Evolutionary conservation across 345 rosid genomes (phyloP), one percentile per base, ranked within the genome.

Genomic region (Populus ilicifolia): DNA sequence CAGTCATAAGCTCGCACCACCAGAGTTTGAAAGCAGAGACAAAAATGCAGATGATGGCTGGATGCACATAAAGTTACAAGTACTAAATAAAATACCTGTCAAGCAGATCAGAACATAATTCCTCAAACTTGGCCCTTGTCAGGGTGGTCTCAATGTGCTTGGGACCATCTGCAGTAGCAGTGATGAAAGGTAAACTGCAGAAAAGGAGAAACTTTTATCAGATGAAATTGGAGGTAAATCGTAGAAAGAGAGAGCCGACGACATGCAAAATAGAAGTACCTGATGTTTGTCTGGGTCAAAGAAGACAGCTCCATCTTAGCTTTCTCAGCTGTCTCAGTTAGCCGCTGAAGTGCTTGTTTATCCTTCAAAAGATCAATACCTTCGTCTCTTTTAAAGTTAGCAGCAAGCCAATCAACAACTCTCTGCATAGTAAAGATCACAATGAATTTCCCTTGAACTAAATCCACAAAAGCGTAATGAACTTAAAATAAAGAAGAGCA

Each of bases 221-320:
- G 20, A 54, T 14, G 21, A 76, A 59, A 39, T 44, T 69, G 43
- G 61, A 0, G 59, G 69, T 18, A 17, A 5, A 23, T 2, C 2
- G 9, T 10, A 25, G 16, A 41, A 14, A 1, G 33, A 23, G 61
- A 27, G 61, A 18, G 30, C 33, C 12, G 62, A 5, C 8, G n/a
- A 20, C 21, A 52, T 0, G 66, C 23, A 52, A 23, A 54, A 68
- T 27, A 4, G 17, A 73, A 17, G 30, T 72, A 87, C 97, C 98
- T 96, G 68, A 96, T 90, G 67, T 96, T 96, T 39, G 99, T 76
- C 76, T 96, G 98, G 70, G 98, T 91, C 79, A 96, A 83, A 39
- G 99, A 86, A 6, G 99, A 96, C 62, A 96, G 90, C 87, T 96
- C 98, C 90, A 96, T 96, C 80, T 96, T 96, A 68, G 99, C 99